phyloP scores from a whole-genome alignment of 257 asterid species.

The Nicotiana tabacum region DNA sequence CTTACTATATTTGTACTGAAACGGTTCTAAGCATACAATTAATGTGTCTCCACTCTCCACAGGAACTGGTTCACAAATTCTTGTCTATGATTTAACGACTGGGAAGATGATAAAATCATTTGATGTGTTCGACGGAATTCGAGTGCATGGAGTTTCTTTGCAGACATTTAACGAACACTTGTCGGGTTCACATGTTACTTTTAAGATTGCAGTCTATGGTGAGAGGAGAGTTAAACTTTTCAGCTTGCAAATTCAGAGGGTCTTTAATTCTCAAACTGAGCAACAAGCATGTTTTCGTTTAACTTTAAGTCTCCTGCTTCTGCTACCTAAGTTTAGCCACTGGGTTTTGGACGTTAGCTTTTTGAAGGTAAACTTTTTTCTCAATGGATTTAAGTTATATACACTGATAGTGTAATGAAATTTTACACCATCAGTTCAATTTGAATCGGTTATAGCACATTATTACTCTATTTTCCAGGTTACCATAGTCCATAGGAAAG shows the following conservation, averaged over 20 bases:
- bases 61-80: conserved; percentile 91
- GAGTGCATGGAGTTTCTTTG: conserved; percentile 82
- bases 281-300: conserved; percentile 12
- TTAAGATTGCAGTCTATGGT: conserved; percentile 59
- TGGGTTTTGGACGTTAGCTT: conserved; percentile 89
- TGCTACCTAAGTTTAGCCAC: conserved; percentile 63
- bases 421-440: too few relatives aligned
- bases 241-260: conserved; percentile 31
- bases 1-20: neutral
- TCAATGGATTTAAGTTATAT: too few relatives aligned
- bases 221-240: conserved; percentile 86
- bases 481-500: too few relatives aligned
- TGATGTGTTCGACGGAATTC: conserved; percentile 79
- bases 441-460: too few relatives aligned
- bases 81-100: conserved; percentile 47
- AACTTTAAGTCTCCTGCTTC: conserved; percentile 38
- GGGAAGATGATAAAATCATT: conserved; percentile 46
- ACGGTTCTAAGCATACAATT: neutral
- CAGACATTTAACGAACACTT: conserved; percentile 23
- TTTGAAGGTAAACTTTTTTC: conserved; percentile 43
- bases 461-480: too few relatives aligned
- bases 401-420: too few relatives aligned
- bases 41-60: conserved; percentile 16
- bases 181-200: conserved; percentile 19
- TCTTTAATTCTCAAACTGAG: conserved; percentile 10